Evolutionary conservation across 345 rosid species (phyloP).

Genomic region (Linum tenue): DNA sequence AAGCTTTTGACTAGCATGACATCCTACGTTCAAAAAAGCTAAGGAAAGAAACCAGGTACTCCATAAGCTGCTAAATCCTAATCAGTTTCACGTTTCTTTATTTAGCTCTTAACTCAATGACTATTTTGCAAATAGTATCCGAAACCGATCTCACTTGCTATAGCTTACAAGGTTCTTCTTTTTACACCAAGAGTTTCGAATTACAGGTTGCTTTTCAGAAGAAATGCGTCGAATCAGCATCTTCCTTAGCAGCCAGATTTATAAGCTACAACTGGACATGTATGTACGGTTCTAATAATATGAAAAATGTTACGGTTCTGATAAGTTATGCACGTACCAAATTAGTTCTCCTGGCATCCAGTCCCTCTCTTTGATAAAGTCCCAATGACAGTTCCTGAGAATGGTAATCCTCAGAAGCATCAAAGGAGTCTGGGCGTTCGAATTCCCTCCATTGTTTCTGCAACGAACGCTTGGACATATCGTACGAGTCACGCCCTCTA

Average conservation of each 20-base stretch:
- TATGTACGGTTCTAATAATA: neutral
- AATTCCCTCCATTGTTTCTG: conserved; percentile 66
- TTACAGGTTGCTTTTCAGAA: no score
- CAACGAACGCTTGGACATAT: conserved; percentile 44
- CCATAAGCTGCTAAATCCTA: neutral
- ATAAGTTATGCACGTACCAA: conserved; percentile 12
- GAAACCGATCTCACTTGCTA: neutral
- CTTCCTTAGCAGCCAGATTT: no score
- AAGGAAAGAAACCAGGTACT: neutral
- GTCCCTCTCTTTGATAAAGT: conserved; percentile 56
- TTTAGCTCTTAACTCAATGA: neutral
- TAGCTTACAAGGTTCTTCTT: no score
- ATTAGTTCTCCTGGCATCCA: conserved; percentile 49
- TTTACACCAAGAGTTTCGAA: no score
- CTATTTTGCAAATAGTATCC: neutral
- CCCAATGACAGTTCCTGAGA: conserved; percentile 77
- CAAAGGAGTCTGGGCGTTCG: conserved; percentile 80
- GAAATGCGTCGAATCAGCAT: no score
- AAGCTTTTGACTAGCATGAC: no score
- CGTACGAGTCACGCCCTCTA: conserved; percentile 48
- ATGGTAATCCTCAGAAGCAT: conserved; percentile 77
- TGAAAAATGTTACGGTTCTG: no score
- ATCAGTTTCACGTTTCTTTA: neutral
- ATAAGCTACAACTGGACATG: neutral
- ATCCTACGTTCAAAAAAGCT: neutral